Evolutionary conservation across 192 early-diverging fungal species (phyloP).

Genomic region (Kappamyces sp.): DNA sequence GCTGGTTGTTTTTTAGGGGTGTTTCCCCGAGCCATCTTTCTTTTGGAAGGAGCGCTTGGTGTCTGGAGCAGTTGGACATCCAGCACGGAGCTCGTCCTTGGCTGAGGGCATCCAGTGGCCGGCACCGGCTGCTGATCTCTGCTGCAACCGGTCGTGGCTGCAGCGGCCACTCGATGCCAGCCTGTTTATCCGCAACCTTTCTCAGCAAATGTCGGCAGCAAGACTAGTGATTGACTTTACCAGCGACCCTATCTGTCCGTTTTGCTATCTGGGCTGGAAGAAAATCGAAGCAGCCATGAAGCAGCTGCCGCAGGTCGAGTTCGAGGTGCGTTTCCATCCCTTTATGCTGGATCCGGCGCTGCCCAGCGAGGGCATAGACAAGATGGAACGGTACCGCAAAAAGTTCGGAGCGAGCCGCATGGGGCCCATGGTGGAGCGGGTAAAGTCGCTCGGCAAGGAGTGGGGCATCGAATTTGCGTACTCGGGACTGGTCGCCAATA

Average conservation of each 20-base stretch:
- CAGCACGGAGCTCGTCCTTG: no score
- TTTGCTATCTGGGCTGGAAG: background rate
- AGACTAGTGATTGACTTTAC: constrained; percentile 15
- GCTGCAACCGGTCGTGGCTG: no score
- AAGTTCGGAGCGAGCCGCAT: constrained; percentile 61
- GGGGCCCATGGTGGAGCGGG: constrained; percentile 44
- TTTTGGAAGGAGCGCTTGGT: no score
- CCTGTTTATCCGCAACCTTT: no score
- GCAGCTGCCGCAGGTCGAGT: background rate
- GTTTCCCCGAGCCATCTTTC: no score
- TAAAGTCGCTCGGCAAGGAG: constrained; percentile 48
- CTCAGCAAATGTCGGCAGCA: no score
- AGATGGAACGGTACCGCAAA: constrained; percentile 46
- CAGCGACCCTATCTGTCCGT: constrained; percentile 9
- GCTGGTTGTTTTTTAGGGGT: no score
- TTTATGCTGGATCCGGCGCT: constrained; percentile 49
- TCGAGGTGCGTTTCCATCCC: constrained; percentile 4
- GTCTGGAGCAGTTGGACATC: no score
- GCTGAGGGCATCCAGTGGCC: no score
- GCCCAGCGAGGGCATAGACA: constrained; percentile 43
- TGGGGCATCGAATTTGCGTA: constrained; percentile 65
- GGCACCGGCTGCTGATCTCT: no score
- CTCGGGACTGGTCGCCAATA: constrained; percentile 54
- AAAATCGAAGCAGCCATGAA: background rate
- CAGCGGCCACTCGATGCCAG: no score